Evolutionary conservation across 768 basidiomycete genomes (phyloP), one percentile per base, ranked within the genome.

Genomic region (Lentinula edodes): DNA sequence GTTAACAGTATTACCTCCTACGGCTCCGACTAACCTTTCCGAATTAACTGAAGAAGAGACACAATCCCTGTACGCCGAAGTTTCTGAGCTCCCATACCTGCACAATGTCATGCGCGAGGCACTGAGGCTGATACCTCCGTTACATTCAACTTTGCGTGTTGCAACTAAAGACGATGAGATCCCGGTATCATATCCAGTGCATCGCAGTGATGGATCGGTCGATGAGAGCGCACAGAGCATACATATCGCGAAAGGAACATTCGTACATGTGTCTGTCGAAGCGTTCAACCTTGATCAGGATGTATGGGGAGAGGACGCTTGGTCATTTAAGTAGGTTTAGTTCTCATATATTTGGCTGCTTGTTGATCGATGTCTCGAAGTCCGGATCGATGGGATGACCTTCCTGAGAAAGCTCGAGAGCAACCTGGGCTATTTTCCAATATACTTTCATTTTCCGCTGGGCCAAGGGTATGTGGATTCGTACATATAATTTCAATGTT

Each of bases 221-320:
- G 71, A 78, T 10, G 71, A 79, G 63, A 70, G 71, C 32, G 74
- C 71, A 62, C 71, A 70, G 58, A 80, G 75, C 7, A 73, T 90
- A 52, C 69, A 71, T 10, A 75, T 93, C 54, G 77, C 77, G 1
- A 89, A 89, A 66, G 92, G 90, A 6, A 86, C 82, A 48, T 83
- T 88, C 46, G 83, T 94, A 6, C 90, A 93, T 70, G 80, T 93
- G 5, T 86, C 92, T 0, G 73, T 93, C 9, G 91, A 93, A 65
- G 90, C 84, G 1, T 85, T 93, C 74, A 92, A 91, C 69, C 73
- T 91, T 32, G 89, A 92, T 69, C 86, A 85, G 60, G 81, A 73
- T 16, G 78, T 93, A 32, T 94, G 92, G 90, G 93, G 93, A 5
- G 76, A 83, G 28, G 85, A 90, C 68, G 90, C 88, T 36, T 91